Evolutionary conservation across 805 yeast genomes (phyloP), one percentile per base, ranked within the genome.

Genomic region (Pichia phayaonensis): DNA sequence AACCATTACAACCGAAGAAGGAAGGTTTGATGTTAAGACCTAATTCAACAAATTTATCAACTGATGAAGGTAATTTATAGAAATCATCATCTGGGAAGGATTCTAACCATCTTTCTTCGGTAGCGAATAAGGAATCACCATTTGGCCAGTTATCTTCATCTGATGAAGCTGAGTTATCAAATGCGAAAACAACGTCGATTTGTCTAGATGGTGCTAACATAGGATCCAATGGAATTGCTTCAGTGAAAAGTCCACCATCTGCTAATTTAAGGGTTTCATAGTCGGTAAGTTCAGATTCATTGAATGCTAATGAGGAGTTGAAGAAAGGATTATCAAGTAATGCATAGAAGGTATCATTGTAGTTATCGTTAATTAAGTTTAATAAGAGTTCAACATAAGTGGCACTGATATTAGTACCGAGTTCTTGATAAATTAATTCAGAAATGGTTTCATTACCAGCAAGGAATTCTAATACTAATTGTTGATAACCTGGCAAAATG

Each of bases 1-100:
- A 58, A 18, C 86, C 77, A 61, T 85, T 77, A 68, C 96, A 87
- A 27, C 96, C 96, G 63, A 88, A 88, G 68, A 88, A 87, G 0
- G 81, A 74, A 27, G 95, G 95, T 54, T 67, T 74, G 18, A 77
- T 66, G 27, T 83, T 81, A 53, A 85, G 72, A 46, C 83, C 84
- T 52, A 68, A 57, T 47, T 74, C 72, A 36, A 76, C 64, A 61
- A 87, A 84, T 1, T 87, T 77, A 40, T 73, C 68, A 10, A 61
- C 64, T 56, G 80, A 83, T 1, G 47, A 40, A 23, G 96, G 95
- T 34, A 87, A 84, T 54, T 81, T 74, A 18, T 94, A 94, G 70
- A 83, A 85, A 2, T 79, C 66, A 20, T 81, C 75, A 44, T 78
- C 76, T 49, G 73, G 70, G 42, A 80, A 82, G 49, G 73, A 72